Base-by-base conservation (phyloP, 208 protist species). In the Angomonas deanei region DNA sequence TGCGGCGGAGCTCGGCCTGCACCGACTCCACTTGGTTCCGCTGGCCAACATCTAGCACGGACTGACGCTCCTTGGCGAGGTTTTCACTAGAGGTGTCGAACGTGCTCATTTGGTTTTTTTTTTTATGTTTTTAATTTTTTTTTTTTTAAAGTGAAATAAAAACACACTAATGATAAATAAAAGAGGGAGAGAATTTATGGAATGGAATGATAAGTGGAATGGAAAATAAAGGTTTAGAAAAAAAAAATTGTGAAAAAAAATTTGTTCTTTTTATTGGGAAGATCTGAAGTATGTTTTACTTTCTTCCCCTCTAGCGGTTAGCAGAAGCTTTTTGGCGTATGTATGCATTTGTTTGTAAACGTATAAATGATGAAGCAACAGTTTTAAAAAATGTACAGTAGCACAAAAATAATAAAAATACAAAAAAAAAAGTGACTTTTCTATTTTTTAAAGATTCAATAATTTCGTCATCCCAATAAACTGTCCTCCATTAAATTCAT, bases 41-140 rank as follows among this genome's bases (percentile, higher is more conserved):
- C 57, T 94, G 82, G 17, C 91, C 91, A 1, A 91, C 85, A 59
- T 98, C 92, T 34, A 89, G 66, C 6, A 96, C 70, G 3, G 78
- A 86, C 70, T 92, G 82, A 39, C 77, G 68, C 27, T 39, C 54
- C 54, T 61, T 65, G n/a, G 17, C 13, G 6, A 10, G 32, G 30
- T 21, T 42, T 11, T 59, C 5, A 6, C 8, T 23, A 13, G 15
- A 38, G 11, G 39, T 26, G 13, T 39, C 19, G 13, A 24, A 23
- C 11, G 27, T 61, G 8, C 55, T 36, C 24, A 61, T 61, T 26
- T 34, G 24, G n/a, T n/a, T n/a, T n/a, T n/a, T n/a, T n/a, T n/a
- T n/a, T n/a, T n/a, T n/a, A n/a, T n/a, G n/a, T n/a, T n/a, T n/a
- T n/a, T n/a, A n/a, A n/a, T n/a, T n/a, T n/a, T n/a, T n/a, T n/a